Evolutionary conservation across 345 rosid species (phyloP), one percentile per base, ranked within the genome.

Genomic region (Eucalyptus curtisii): DNA sequence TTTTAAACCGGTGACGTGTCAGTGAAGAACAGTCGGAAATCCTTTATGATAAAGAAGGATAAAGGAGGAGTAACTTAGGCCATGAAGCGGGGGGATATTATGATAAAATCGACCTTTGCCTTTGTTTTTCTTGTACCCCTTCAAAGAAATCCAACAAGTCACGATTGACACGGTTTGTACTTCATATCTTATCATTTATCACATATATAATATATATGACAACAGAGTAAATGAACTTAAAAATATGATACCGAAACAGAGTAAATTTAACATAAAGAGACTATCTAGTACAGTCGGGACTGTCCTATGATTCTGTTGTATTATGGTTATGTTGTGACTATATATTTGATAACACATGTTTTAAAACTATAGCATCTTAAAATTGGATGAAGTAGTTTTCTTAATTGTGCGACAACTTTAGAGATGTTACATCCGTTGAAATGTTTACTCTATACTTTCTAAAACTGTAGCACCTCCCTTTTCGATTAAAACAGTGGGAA

Each of bases 251-350:
- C 1, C 3, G 5, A 0, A 40, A 20, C 30, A 40, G 30, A 2
- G 8, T 40, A 40, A 76, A 76, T 12, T 76, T 20, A 20, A 20
- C 30, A 20, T 76, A 11, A 40, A 11, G 15, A 76, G 84, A 44
- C 84, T 42, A 40, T 40, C 13, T 33, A 19, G 25, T 71, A 5
- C 1, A 10, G 24, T 17, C 19, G 4, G 4, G 44, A 22, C 24
- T 9, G 2, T 1, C 7, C 5, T 15, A 8, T n/a, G 0, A n/a
- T 15, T n/a, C 3, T n/a, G 2, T n/a, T 15, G 9, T 64, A n/a
- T n/a, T 64, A 17, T 4, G 6, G 3, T 16, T n/a, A n/a, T 64
- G 20, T 15, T n/a, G 10, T n/a, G 76, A n/a, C 10, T 7, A 64
- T 64, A 64, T 64, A 2, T 64, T 17, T n/a, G 5, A 33, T 64